Base-by-base conservation (phyloP, 1,284 basidiomycete species). In the Ceratobasidium sp. region DNA sequence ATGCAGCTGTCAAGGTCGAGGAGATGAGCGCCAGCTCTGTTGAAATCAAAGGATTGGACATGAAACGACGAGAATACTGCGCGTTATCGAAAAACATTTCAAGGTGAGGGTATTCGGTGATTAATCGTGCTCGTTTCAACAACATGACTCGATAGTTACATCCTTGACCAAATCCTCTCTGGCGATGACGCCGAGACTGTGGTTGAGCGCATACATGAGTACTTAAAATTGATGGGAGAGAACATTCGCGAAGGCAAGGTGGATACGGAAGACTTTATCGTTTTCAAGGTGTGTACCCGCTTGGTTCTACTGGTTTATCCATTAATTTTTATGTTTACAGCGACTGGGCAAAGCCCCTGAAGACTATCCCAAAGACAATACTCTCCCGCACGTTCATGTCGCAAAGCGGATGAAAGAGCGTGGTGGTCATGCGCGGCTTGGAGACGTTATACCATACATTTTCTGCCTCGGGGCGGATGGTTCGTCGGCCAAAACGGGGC, bases 11-110 rank as follows among this genome's bases (percentile, higher is more conserved):
- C 82, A 98, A 98, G 85, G 91, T 97, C 52, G 95, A 95, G 81
- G 93, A 95, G 79, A 90, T 89, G 17, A 88, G 88, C 0, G 88
- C 90, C 76, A 93, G 92, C 8, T 90, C 89, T 7, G 93, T 90
- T 0, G 98, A 99, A 83, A 88, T 99, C 84, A 99, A 99, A 83
- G 98, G 98, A 85, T 86, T 99, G 44, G 98, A 99, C 84, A 99
- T 99, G 98, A 99, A 99, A 85, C 91, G 98, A 66, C 88, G 98
- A 86, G 98, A 99, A 83, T 99, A 96, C 84, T 98, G 93, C 80
- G 89, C 90, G 2, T 84, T 99, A 61, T 97, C 95, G 1, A 99
- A 99, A 86, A 91, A 91, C 71, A 92, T 96, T 19, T 99, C 96
- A 0, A 91, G 93, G 95, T 97, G 80, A 80, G 94, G 88, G 49